Base-by-base conservation (phyloP, 2,329 filamentous ascomycete genomes). In the Colletotrichum australisinense region DNA sequence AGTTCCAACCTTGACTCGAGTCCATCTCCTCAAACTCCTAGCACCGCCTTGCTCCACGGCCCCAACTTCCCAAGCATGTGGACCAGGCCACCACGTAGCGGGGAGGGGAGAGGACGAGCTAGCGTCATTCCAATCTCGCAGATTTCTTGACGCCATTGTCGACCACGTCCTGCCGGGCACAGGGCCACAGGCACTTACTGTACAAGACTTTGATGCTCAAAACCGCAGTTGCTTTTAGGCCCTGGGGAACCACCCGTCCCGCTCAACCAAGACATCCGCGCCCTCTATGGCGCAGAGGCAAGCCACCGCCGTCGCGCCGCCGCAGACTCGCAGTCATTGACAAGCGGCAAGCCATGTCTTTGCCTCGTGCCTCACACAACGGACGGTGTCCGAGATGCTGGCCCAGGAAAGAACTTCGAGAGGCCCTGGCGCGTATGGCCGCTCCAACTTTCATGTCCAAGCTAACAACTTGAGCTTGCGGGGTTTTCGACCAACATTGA, bases 11-110 rank as follows among this genome's bases (percentile, higher is more conserved):
- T 65, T 73, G 70, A 73, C 70, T 73, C 67, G 46, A 70, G 70
- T 65, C 35, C 66, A 19, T 55, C 38, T 63, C 35, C 69, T 73
- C 59, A 35, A 69, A 70, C 28, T 64, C 42, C 46, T 30, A 70
- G 59, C 67, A 65, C 67, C 22, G 67, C 70, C 67, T 65, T 70
- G 55, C 67, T 64, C 67, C 67, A 70, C 60, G 56, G 67, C 55
- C 60, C 55, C 62, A 59, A 57, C 35, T 60, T 70, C 60, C 60
- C 70, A 69, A 65, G 55, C 60, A n/a, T 73, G 56, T 73, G 60
- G 70, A 35, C 55, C 60, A 26, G 70, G 56, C 14, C 55, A 70
- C 60, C 60, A 62, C 55, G 42, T 56, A 49, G 28, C 67, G 60
- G 70, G 60, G 28, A 46, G 67, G 70, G 60, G 28, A 46, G 67